Conservation (phyloP, 345 rosid species). For the Brassica nigra region DNA sequence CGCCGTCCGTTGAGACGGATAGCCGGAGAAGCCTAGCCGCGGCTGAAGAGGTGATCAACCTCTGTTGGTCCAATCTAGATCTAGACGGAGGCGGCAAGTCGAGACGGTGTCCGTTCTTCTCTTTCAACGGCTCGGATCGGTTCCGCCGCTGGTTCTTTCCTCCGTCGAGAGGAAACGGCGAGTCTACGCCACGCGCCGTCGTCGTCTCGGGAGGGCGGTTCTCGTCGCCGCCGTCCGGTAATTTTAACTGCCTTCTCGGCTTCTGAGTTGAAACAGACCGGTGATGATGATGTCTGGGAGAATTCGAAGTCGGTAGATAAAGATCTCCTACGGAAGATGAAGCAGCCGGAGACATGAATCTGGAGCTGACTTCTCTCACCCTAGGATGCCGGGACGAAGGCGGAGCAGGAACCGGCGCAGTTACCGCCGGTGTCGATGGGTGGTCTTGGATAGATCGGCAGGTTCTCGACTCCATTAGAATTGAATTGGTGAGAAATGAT, state of each 20-base stretch:
- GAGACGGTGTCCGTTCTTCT: conserved; percentile 34
- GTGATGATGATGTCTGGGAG: conserved; percentile 47
- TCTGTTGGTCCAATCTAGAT: conserved; percentile 24
- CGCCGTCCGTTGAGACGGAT: conserved; percentile 29
- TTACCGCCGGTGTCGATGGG: conserved; percentile 29
- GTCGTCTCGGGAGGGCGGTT: conserved; percentile 43
- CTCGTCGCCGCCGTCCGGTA: conserved; percentile 46
- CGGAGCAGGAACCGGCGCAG: conserved; percentile 37
- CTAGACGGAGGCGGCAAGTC: conserved; percentile 38
- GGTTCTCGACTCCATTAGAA: conserved; percentile 30
- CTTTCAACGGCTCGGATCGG: conserved; percentile 37
- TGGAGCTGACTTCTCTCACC: conserved; percentile 78
- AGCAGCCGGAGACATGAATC: conserved; percentile 76
- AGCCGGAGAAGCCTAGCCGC: conserved; percentile 66
- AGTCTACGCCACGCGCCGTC: conserved; percentile 50
- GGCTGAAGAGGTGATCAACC: conserved; percentile 41
- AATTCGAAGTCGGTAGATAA: conserved; percentile 42
- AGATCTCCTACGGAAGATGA: conserved; percentile 43
- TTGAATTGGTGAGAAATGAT: neutral
- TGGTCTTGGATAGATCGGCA: conserved; percentile 16
- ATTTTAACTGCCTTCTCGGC: conserved; percentile 46
- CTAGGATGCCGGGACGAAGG: conserved; percentile 62
- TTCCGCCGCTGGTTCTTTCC: conserved; percentile 22
- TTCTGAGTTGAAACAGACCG: too few relatives aligned
- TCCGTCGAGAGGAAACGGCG: conserved; percentile 43